Base-by-base conservation (phyloP, 495 filamentous ascomycete genomes). In the Melanomma pulvis-pyrius region DNA sequence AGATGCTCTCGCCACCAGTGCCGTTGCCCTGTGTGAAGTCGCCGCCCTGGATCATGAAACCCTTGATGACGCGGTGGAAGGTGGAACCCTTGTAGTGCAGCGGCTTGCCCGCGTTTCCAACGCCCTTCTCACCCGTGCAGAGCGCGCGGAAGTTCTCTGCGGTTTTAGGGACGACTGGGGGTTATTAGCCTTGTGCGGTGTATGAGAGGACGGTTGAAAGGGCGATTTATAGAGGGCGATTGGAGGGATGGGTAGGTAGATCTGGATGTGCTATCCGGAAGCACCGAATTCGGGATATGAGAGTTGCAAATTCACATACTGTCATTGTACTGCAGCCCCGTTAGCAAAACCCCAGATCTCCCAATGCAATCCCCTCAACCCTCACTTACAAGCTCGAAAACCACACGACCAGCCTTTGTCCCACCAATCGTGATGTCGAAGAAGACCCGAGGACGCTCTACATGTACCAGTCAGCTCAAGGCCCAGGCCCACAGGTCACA, bases 41-140 rank as follows among this genome's bases (percentile, higher is more conserved):
- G 79, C 94, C 94, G 73, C 94, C 94, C 81, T 99, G 94, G 77
- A 97, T 90, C 94, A 99, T 99, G 84, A 99, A 99, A 65, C 88
- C 78, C 78, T 96, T 96, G 82, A 99, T 99, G 71, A 99, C 87
- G 63, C 94, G 90, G 83, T 99, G 94, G 87, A 99, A 99, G 63
- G 64, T 75, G 59, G 90, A 93, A 73, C 89, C 91, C 80, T 94
- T 92, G 88, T 92, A 99, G 77, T 88, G 89, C 62, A 99, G 82
- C 41, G 88, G 90, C 80, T 96, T 93, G 75, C 92, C 92, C 60
- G 85, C 79, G 70, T 89, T 92, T 53, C 92, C 91, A 51, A 86
- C 70, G 28, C 93, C 93, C 79, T 96, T 87, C 83, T 96, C 90
- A 47, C 85, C 86, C n/a, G 92, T 97, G 84, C 94, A 98, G 53